Percentiles rank a stretch among this genome's conserved stretches.
phyloP scores from a whole-genome alignment of 768 basidiomycete species.

The Suillus subaureus region DNA sequence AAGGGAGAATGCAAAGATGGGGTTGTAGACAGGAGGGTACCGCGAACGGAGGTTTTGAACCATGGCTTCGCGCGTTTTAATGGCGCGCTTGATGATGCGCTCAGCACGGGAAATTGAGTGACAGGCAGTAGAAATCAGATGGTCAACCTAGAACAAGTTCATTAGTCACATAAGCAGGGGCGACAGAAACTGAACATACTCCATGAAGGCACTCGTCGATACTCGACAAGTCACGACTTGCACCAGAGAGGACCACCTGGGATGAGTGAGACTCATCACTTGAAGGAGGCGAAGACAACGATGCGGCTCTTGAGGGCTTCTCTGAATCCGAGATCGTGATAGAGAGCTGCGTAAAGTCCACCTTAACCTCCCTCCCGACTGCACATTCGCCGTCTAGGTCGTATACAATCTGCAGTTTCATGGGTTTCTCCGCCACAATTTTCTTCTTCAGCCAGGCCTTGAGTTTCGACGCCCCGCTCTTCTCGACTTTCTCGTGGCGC shows the following conservation, averaged over 20 bases:
- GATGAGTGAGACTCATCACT: conserved; percentile 42
- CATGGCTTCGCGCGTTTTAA: conserved; percentile 55
- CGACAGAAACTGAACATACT: conserved; percentile 39
- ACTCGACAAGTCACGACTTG: conserved; percentile 55
- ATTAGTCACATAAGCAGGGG: conserved; percentile 13
- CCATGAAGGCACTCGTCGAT: conserved; percentile 56
- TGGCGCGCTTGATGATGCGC: conserved; percentile 53
- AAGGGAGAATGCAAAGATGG: conserved; percentile 24
- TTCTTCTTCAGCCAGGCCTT: conserved; percentile 70
- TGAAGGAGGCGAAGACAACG: conserved; percentile 12
- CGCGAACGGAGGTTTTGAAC: conserved; percentile 44
- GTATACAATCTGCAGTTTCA: conserved; percentile 40
- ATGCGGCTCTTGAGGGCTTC: conserved; percentile 14
- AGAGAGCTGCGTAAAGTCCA: conserved; percentile 19
- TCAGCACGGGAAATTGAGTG: conserved; percentile 62
- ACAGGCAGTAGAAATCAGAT: conserved; percentile 54
- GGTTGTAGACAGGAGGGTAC: conserved; percentile 21
- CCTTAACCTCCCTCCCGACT: conserved; percentile 41
- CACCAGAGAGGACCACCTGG: conserved; percentile 52
- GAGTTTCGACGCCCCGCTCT: conserved; percentile 48
- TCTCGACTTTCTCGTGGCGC: conserved; percentile 33
- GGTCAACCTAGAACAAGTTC: conserved; percentile 47
- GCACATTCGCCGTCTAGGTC: conserved; percentile 45
- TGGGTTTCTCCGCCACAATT: conserved; percentile 42
- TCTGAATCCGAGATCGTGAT: conserved; percentile 28